Evolutionary conservation across 2,329 filamentous ascomycete species (phyloP).

Genomic region (Lecanicillium sp.): DNA sequence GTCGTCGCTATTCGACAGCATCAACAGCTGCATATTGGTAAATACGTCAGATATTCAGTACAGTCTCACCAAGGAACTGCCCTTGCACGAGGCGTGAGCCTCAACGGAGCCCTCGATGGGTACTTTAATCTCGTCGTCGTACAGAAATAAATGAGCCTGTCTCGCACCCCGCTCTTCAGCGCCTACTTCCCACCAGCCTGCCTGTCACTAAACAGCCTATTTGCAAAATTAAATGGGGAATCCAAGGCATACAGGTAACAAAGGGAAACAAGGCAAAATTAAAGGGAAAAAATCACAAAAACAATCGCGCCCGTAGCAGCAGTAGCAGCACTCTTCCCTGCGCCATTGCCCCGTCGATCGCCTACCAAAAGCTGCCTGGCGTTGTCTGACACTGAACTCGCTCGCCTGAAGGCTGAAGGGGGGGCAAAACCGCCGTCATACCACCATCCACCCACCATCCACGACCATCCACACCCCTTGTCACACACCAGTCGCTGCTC

Average conservation of each 20-base stretch:
- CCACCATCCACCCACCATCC: neutral
- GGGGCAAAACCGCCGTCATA: constrained; percentile 2
- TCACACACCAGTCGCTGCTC: constrained; percentile 7
- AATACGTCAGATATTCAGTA: no score
- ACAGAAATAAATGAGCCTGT: constrained; percentile 6
- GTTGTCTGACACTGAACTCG: constrained; percentile 2
- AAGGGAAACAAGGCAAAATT: neutral
- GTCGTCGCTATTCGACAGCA: no score
- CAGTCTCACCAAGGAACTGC: neutral
- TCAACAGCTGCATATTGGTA: no score
- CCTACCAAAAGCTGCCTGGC: neutral
- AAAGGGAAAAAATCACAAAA: neutral
- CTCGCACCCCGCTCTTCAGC: constrained; percentile 7
- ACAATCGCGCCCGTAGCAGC: no score
- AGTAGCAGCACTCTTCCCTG: no score
- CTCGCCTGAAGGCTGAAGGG: constrained; percentile 7
- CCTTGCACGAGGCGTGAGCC: neutral
- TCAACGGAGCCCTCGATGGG: constrained; percentile 11
- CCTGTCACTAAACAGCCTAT: neutral
- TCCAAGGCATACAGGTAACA: neutral
- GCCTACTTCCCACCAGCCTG: neutral
- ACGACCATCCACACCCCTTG: constrained; percentile 4
- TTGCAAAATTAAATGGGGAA: neutral
- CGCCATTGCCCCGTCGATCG: constrained; percentile 1
- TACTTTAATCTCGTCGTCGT: constrained; percentile 2